A percentile compares a stretch with the other conserved stretches of the same genome.
phyloP scores from a whole-genome alignment of 2,329 filamentous ascomycete genomes.

The Zasmidium angulare region DNA sequence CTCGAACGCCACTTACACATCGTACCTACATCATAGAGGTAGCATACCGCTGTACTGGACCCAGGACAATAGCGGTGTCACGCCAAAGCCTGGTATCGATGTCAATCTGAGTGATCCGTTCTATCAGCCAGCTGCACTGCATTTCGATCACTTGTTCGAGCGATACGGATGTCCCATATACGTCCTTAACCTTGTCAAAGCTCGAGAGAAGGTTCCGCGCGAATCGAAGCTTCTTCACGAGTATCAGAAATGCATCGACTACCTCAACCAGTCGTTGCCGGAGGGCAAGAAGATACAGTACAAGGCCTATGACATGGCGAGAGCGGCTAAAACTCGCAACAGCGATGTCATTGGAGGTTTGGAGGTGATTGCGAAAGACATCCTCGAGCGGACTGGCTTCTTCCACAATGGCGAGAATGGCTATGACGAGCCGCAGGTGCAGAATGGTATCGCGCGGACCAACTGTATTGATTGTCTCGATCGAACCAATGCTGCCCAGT shows the following conservation, averaged over 20 bases:
- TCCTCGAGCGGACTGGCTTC: slow-evolving; percentile 83
- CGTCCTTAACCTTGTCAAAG: slow-evolving; percentile 82
- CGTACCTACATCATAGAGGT: slow-evolving; percentile 93
- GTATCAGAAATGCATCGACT: slow-evolving; percentile 82
- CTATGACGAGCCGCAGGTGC: slow-evolving; percentile 65
- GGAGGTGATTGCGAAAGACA: slow-evolving; percentile 84
- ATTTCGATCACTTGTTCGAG: slow-evolving; percentile 93
- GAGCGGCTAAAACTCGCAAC: slow-evolving; percentile 84
- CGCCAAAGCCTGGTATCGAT: slow-evolving; percentile 94
- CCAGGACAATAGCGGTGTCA: slow-evolving; percentile 91
- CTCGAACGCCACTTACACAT: slow-evolving; percentile 88
- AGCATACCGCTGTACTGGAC: slow-evolving; percentile 98
- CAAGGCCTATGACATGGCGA: slow-evolving; percentile 97
- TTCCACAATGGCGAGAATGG: slow-evolving; percentile 86
- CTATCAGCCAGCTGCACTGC: slow-evolving; percentile 85
- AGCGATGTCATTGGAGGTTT: slow-evolving; percentile 93
- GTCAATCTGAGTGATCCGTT: slow-evolving; percentile 95
- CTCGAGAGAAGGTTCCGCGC: slow-evolving; percentile 80
- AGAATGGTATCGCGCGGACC: slow-evolving; percentile 90
- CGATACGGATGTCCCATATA: slow-evolving; percentile 92
- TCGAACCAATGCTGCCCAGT: slow-evolving; percentile 95
- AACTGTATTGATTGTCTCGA: slow-evolving; percentile 99
- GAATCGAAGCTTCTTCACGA: slow-evolving; percentile 89
- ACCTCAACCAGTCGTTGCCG: slow-evolving; percentile 92
- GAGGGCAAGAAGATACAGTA: slow-evolving; percentile 82